These are phyloP conservation scores for Phytophthora litchii DNA, from an alignment of 352 stramenopile species.

Conservation along the genomic window DNA sequence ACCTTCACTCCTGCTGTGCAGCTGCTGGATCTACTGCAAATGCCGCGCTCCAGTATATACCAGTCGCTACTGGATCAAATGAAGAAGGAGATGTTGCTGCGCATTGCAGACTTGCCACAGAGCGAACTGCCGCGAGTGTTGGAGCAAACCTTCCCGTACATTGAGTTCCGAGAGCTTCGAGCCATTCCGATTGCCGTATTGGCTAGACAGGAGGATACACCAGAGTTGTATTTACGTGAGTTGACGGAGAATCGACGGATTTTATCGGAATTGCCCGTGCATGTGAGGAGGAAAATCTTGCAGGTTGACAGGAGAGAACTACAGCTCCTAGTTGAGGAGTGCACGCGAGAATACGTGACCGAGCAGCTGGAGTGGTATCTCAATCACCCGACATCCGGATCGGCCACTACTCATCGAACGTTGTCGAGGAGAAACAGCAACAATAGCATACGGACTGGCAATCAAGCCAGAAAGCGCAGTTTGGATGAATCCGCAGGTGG, in stretches of 20 bases:
- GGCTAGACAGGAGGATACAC: conserved; percentile 79
- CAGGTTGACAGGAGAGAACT: conserved; percentile 74
- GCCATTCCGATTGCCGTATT: conserved; percentile 86
- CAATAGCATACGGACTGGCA: conserved; percentile 18
- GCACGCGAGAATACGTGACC: conserved; percentile 73
- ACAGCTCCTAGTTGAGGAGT: conserved; percentile 76
- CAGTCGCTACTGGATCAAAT: conserved; percentile 72
- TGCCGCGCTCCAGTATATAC: conserved; percentile 68
- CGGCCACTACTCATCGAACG: conserved; percentile 14
- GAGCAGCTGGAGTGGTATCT: conserved; percentile 75
- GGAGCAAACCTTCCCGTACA: conserved; percentile 87
- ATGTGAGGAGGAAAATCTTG: conserved; percentile 85
- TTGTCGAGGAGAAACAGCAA: conserved; percentile 36
- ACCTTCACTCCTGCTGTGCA: conserved; percentile 64
- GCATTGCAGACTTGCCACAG: conserved; percentile 72
- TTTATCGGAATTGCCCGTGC: conserved; percentile 75
- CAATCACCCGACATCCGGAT: conserved; percentile 42
- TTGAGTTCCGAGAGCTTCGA: conserved; percentile 88
- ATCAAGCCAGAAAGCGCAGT: conserved; percentile 37
- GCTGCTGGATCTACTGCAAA: conserved; percentile 79
- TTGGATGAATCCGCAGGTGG: conserved; percentile 37
- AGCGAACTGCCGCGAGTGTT: conserved; percentile 72
- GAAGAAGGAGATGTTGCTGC: conserved; percentile 73
- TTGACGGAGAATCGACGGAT: conserved; percentile 85
- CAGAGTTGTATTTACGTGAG: conserved; percentile 75